These are phyloP conservation scores for Trifolium pratense DNA, from an alignment of 306 rosid genomes.

Conservation along the genomic window DNA sequence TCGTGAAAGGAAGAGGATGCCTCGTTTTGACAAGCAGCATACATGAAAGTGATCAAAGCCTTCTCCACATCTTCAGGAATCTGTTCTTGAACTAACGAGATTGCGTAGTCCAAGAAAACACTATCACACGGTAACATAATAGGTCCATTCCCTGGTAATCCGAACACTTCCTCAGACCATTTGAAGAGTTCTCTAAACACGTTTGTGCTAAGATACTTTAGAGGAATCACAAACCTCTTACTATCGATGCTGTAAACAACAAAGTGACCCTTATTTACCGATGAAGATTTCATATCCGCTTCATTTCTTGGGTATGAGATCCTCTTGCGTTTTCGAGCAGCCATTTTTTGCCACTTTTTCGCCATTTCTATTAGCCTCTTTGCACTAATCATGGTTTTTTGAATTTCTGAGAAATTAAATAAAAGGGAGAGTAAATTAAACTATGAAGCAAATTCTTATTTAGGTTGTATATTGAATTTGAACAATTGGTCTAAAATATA, in stretches of 20 bases:
- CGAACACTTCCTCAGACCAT: constrained; percentile 52
- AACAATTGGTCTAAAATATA: constrained; percentile 3
- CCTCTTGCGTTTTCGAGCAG: constrained; percentile 32
- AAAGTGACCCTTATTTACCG: constrained; percentile 44
- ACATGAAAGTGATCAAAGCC: constrained; percentile 45
- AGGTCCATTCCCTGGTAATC: constrained; percentile 35
- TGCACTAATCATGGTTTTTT: constrained; percentile 39
- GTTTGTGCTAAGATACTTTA: constrained; percentile 39
- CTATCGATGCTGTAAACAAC: constrained; percentile 44
- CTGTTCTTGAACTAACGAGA: constrained; percentile 33
- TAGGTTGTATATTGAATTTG: neutral
- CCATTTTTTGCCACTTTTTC: constrained; percentile 51
- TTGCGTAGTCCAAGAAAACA: constrained; percentile 43
- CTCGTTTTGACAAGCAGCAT: constrained; percentile 34
- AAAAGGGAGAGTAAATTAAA: neutral
- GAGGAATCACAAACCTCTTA: constrained; percentile 44
- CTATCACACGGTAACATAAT: constrained; percentile 44
- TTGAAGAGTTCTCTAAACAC: constrained; percentile 46
- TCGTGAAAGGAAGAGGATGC: constrained; percentile 31
- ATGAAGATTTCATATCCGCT: neutral
- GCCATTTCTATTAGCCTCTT: constrained; percentile 47
- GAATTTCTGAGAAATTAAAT: neutral
- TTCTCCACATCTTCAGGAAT: constrained; percentile 43
- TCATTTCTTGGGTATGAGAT: constrained; percentile 38
- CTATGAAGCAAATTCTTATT: neutral